Evolutionary conservation across 2,329 filamentous ascomycete species (phyloP), one percentile per base, ranked within the genome.

Genomic region (Huntiella abstrusa): DNA sequence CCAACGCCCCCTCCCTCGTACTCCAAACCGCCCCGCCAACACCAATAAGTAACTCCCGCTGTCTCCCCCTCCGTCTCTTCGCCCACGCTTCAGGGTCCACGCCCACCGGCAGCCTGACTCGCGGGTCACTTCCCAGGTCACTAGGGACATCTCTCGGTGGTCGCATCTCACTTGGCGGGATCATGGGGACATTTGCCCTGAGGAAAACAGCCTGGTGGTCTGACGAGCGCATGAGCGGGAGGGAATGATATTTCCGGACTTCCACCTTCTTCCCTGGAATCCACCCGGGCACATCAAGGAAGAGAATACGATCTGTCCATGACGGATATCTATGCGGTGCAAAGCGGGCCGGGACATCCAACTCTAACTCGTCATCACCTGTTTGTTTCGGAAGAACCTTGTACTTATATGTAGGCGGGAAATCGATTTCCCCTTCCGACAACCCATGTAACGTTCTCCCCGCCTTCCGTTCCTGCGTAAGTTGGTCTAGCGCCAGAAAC

Each of bases 371-470:
- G 13, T 47, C 35, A 5, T 35, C 28, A 1, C 55, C 57, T 11
- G 58, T 57, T 8, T 53, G 51, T 13, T 54, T 57, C 1, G 60
- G 63, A 48, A 68, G 54, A 1, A 70, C 60, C 33, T 70, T 69
- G 59, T 91, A 92, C 61, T 98, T 98, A 68, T 98, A 98, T 0
- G 91, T 95, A 0, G 91, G 91, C 1, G 86, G 81, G 56, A 96
- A 98, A 3, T 60, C 62, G 49, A 96, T 75, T 1, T 71, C 65
- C 1, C 77, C 73, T 62, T 98, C 91, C 7, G 65, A 64, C 33
- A 98, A 65, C 4, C 83, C 79, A 52, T 96, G 86, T 17, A 93
- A 64, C 2, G 83, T 84, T 12, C 77, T 71, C 0, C 77, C 75
- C 1, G 77, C 76, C 4, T 61, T 61, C 45, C 74, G 75, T 61